Base-by-base conservation (phyloP, 345 rosid genomes). In the Aquilaria malaccensis region DNA sequence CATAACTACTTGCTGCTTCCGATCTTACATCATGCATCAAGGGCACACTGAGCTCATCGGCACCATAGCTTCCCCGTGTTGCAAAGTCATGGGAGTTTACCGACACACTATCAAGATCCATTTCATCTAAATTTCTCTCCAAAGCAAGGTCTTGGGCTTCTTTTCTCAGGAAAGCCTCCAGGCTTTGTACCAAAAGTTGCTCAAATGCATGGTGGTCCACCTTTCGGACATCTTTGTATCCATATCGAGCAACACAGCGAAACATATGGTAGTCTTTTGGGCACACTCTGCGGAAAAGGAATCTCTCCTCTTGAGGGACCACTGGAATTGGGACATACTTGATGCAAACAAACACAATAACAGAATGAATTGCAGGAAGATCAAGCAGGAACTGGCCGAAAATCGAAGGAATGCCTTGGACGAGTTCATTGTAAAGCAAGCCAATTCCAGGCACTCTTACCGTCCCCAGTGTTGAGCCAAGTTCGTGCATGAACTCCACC, bases 231-330 rank as follows among this genome's bases (percentile, higher is more conserved):
- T 94, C 99, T 75, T 88, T 94, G 81, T 88, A 94, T 37, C 99
- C 97, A 22, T 94, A 94, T 52, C 99, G 78, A 7, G 99, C 96
- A 7, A 94, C 56, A 22, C 97, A 94, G 14, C 84, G 79, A 75
- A 94, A 94, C 79, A 94, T 83, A 69, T 88, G 99, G 76, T 94
- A 90, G 82, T 90, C 99, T 47, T 88, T 88, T 0, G 92, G 96
- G 73, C 97, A 91, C 55, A 86, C 84, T 68, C 99, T 73, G 54
- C 97, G 82, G 59, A 94, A 90, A 41, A 90, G 86, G 71, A 90
- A 94, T 60, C 99, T 74, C 67, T 94, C 97, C 58, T 85, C 95
- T 56, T 83, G 96, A 43, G 89, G 95, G 52, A 90, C 99, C 11
- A 90, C 86, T 0, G 99, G 99, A 47, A 94, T 83, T 2, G 96